Conservation (phyloP, 2,329 filamentous ascomycete species). For the Scedosporium minutisporum region DNA sequence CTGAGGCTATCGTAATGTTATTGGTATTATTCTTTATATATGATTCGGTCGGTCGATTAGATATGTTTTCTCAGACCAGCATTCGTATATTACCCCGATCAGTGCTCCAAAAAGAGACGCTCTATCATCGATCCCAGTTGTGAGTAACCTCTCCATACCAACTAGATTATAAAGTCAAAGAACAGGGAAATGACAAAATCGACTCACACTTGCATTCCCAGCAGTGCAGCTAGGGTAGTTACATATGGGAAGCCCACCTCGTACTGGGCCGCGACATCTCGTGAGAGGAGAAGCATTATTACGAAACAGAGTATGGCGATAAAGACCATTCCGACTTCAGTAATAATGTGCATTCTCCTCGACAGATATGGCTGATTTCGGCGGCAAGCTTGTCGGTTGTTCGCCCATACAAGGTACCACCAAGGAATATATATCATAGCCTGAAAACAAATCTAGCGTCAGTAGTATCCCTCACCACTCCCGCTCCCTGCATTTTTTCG, state of each 20-base stretch:
- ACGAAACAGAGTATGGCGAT: background rate
- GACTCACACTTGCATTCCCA: slow-evolving; percentile 5
- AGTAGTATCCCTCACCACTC: background rate
- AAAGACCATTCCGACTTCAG: background rate
- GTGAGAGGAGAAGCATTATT: background rate
- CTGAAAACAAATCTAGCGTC: background rate
- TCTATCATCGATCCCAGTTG: background rate
- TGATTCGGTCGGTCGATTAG: background rate
- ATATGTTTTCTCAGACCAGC: background rate
- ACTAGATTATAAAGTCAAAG: background rate
- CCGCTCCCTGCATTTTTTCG: background rate
- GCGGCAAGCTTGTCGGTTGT: background rate
- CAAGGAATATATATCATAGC: slow-evolving; percentile 2
- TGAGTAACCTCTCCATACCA: background rate
- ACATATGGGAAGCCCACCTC: slow-evolving; percentile 3
- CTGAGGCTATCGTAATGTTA: too few species aligned
- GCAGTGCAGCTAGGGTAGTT: background rate
- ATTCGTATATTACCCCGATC: slow-evolving; percentile 2
- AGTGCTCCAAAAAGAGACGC: background rate
- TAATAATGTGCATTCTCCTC: background rate
- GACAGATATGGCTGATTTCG: background rate
- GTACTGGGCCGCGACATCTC: background rate
- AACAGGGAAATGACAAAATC: background rate
- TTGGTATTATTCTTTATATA: background rate
- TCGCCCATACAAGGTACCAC: slow-evolving; percentile 6